A percentile compares a stretch with the other conserved stretches of the same genome.
Evolutionary conservation across 2,329 filamentous ascomycete species (phyloP).

Genomic region (Botrytis elliptica): DNA sequence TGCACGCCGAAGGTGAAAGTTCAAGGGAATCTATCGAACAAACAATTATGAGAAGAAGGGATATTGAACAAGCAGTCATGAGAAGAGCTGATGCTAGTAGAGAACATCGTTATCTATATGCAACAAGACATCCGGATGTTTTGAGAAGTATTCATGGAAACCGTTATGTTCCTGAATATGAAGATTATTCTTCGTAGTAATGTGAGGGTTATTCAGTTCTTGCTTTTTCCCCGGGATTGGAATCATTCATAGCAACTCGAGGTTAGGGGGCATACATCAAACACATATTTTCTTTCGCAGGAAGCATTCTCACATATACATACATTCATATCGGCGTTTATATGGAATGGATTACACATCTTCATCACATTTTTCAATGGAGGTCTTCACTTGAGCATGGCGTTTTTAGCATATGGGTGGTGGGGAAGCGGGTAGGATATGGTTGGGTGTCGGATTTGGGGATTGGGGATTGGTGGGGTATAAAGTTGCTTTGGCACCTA

Average conservation of each 20-base stretch:
- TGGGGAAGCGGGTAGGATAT: slow-evolving; percentile 1
- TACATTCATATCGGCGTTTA: slow-evolving; percentile 5
- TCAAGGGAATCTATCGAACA: background rate
- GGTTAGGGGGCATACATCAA: background rate
- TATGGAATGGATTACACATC: slow-evolving; percentile 7
- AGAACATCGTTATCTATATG: background rate
- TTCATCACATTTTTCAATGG: slow-evolving; percentile 3
- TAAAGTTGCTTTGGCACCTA: background rate
- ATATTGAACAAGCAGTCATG: background rate
- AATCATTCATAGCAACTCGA: background rate
- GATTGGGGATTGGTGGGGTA: background rate
- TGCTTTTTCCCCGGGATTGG: background rate
- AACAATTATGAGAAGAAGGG: background rate
- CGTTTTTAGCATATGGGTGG: slow-evolving; percentile 9
- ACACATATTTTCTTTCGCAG: background rate
- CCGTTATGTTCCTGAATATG: background rate
- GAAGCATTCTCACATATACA: background rate
- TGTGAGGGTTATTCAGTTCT: background rate
- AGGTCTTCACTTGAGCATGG: slow-evolving; percentile 4
- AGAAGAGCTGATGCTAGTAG: background rate
- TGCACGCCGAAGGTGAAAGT: background rate
- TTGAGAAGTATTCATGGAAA: background rate
- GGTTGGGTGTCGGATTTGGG: background rate
- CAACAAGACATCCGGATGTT: background rate
- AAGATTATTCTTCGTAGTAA: background rate